Evolutionary conservation across 495 filamentous ascomycete species (phyloP).

Genomic region (Lasiosphaeria ovina): DNA sequence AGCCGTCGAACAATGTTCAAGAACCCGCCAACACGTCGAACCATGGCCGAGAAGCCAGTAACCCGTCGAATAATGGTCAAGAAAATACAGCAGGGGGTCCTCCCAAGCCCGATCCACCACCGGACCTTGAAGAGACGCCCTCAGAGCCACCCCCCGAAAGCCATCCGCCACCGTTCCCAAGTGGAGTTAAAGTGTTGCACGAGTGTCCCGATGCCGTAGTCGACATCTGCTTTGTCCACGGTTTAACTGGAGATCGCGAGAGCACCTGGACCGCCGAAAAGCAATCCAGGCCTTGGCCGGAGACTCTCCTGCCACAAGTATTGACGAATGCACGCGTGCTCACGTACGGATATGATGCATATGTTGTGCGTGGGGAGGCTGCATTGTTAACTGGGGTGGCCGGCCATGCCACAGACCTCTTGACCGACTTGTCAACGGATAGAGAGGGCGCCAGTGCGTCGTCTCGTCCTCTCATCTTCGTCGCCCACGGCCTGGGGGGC

Average conservation of each 20-base stretch:
- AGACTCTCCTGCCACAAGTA: conserved; percentile 22
- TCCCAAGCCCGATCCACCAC: neutral
- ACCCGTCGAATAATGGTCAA: neutral
- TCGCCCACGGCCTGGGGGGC: conserved; percentile 39
- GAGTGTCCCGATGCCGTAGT: conserved; percentile 8
- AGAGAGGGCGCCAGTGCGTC: conserved; percentile 2
- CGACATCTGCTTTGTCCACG: conserved; percentile 28
- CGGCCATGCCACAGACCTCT: conserved; percentile 20
- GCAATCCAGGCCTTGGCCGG: conserved; percentile 21
- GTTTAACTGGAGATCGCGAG: conserved; percentile 25
- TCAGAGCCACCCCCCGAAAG: neutral
- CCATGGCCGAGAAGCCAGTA: no score
- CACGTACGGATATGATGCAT: conserved; percentile 26
- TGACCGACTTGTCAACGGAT: conserved; percentile 13
- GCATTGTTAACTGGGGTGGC: conserved; percentile 12
- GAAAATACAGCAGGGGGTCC: neutral
- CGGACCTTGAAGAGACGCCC: neutral
- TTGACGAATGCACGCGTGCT: conserved; percentile 25
- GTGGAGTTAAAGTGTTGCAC: conserved; percentile 11
- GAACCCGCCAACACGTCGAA: no score
- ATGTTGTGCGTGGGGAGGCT: conserved; percentile 2
- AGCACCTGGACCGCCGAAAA: conserved; percentile 21
- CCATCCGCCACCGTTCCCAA: conserved; percentile 6
- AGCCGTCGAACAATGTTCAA: neutral
- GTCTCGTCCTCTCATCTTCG: conserved; percentile 25